Evolutionary conservation across 805 yeast genomes (phyloP).

Genomic region (Metschnikowia cerradonensis): DNA sequence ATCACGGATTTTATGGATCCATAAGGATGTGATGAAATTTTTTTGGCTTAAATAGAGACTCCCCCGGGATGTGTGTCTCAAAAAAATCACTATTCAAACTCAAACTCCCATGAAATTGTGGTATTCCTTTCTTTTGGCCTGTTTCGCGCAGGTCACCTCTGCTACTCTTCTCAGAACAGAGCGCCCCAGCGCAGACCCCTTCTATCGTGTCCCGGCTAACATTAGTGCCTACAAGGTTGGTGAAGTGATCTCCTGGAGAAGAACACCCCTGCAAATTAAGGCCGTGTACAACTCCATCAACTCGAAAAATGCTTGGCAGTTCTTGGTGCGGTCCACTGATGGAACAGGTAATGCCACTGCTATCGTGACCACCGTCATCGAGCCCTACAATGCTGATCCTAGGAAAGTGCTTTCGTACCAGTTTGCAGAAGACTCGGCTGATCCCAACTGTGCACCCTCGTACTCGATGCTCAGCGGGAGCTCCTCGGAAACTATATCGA

Average conservation of each 20-base stretch:
- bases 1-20: too few relatives aligned
- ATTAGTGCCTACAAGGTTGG: conserved; percentile 6
- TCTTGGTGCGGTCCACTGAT: conserved; percentile 21
- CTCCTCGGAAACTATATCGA: conserved; percentile 9
- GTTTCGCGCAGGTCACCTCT: background rate
- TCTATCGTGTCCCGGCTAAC: conserved; percentile 9
- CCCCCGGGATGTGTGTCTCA: too few relatives aligned
- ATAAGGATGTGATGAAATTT: too few relatives aligned
- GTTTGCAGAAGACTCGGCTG: conserved; percentile 20
- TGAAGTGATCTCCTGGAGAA: conserved; percentile 8
- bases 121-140: background rate
- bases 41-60: too few relatives aligned
- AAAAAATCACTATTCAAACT: too few relatives aligned
- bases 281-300: conserved; percentile 7
- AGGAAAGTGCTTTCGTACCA: conserved; percentile 20
- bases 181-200: conserved; percentile 7
- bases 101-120: background rate
- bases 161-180: background rate
- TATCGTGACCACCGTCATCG: conserved; percentile 20
- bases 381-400: conserved; percentile 23
- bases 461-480: conserved; percentile 17
- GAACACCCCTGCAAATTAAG: conserved; percentile 5
- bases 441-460: conserved; percentile 20
- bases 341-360: conserved; percentile 19
- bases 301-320: conserved; percentile 19